These are phyloP conservation scores for Tanacetum coccineum DNA, from an alignment of 129 eudicot genomes.

Conservation along the genomic window DNA sequence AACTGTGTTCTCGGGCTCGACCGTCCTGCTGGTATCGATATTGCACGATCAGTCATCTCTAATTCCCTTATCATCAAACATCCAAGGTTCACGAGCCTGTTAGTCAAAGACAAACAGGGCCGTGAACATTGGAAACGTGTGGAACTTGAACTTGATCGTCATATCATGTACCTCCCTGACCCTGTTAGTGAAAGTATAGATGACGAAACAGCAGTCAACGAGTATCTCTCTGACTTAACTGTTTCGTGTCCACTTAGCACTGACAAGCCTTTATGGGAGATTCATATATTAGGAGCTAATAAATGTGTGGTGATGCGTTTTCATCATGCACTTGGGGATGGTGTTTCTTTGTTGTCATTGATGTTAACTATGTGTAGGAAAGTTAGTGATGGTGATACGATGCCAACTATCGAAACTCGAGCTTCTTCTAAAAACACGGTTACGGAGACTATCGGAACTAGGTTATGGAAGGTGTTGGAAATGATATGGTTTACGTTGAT, in stretches of 20 bases:
- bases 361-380: constrained; percentile 51
- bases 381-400: constrained; percentile 35
- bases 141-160: constrained; percentile 45
- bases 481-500: constrained; percentile 48
- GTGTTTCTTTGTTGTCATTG: constrained; percentile 73
- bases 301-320: constrained; percentile 67
- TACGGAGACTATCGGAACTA: background rate
- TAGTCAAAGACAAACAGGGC: constrained; percentile 38
- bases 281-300: constrained; percentile 57
- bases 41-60: constrained; percentile 34
- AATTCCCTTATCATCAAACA: constrained; percentile 46
- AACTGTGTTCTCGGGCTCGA: constrained; percentile 44
- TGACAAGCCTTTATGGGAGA: constrained; percentile 84
- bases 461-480: constrained; percentile 34
- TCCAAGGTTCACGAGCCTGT: constrained; percentile 65
- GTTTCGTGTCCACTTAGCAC: constrained; percentile 60
- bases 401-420: constrained; percentile 22
- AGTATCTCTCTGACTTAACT: constrained; percentile 55
- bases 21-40: constrained; percentile 34
- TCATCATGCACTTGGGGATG: constrained; percentile 94
- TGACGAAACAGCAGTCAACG: constrained; percentile 51
- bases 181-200: constrained; percentile 11
- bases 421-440: background rate
- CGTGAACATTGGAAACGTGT: constrained; percentile 45
- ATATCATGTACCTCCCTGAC: constrained; percentile 40